phyloP scores from a whole-genome alignment of 805 yeast species.

The Candida nonsorbophila region DNA sequence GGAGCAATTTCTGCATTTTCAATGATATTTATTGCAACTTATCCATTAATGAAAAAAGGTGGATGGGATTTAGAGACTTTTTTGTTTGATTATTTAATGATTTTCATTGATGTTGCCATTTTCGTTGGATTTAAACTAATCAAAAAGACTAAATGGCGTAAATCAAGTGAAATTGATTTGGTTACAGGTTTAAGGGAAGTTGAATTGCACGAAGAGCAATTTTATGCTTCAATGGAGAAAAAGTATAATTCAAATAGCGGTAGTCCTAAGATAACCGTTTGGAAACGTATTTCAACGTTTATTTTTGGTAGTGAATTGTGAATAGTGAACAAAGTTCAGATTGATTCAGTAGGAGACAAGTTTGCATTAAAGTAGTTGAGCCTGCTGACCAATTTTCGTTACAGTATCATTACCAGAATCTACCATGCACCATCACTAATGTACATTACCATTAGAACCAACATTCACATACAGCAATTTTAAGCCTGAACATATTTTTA shows the following conservation, averaged over 20 bases:
- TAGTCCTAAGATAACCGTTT: slow-evolving; percentile 10
- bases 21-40: slow-evolving; percentile 30
- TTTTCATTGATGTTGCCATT: slow-evolving; percentile 34
- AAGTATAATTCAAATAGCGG: slow-evolving; percentile 12
- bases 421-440: neutral
- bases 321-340: slow-evolving; percentile 1
- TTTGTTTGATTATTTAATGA: slow-evolving; percentile 37
- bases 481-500: neutral
- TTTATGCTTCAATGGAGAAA: slow-evolving; percentile 24
- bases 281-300: slow-evolving; percentile 12
- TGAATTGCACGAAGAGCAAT: slow-evolving; percentile 31
- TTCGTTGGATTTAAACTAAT: slow-evolving; percentile 31
- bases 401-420: too few species aligned
- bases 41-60: slow-evolving; percentile 36
- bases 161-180: slow-evolving; percentile 31
- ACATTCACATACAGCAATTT: neutral
- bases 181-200: slow-evolving; percentile 33
- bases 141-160: slow-evolving; percentile 29
- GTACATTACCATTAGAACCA: neutral
- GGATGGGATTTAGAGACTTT: slow-evolving; percentile 33
- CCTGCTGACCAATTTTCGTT: too few species aligned
- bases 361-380: too few species aligned
- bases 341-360: too few species aligned
- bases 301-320: slow-evolving; percentile 21
- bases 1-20: slow-evolving; percentile 23